Evolutionary conservation across 495 filamentous ascomycete genomes (phyloP), one percentile per base, ranked within the genome.

Genomic region (Annulohypoxylon stygium): DNA sequence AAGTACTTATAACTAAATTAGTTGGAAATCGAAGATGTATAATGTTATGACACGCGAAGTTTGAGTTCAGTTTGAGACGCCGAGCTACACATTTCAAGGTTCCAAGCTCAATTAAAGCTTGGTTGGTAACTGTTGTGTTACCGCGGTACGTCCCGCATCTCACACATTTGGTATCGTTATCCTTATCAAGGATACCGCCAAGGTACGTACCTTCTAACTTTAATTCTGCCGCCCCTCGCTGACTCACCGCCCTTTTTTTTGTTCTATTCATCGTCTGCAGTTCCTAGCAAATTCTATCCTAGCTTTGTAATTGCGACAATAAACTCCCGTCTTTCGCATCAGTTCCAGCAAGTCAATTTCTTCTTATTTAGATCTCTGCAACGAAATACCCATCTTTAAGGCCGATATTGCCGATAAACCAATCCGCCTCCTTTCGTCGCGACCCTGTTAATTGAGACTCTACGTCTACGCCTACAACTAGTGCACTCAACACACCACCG

Each of bases 161-260:
- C 45, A 9, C 45, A 50, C 33, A 43, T 45, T 30, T 53, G 16
- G 25, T 41, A 41, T 37, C 23, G 34, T n/a, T 43, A 59, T 50
- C 25, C 26, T 50, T 20, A n/a, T 60, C 14, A 18, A 36, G 18
- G 23, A 9, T 7, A 1, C 20, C 20, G 18, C n/a, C 23, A 20
- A 25, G 45, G 20, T 57, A 47, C 16, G 14, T 37, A 39, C 6
- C 6, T 18, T 11, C 14, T 43, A 43, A 50, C 12, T 30, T 20
- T 26, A 41, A 60, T 81, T 79, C 78, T 81, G 76, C 78, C 80
- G 50, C 50, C 54, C 58, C 26, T 61, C 57, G n/a, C 10, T 4
- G 1, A 4, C 9, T 23, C 20, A 64, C 79, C 79, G 76, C 78
- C 75, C 71, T 76, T 79, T 77, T 81, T 79, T 81, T 61, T 51